These are phyloP conservation scores for Botrytis squamosa DNA, from an alignment of 2,329 filamentous ascomycete genomes.

Conservation along the genomic window DNA sequence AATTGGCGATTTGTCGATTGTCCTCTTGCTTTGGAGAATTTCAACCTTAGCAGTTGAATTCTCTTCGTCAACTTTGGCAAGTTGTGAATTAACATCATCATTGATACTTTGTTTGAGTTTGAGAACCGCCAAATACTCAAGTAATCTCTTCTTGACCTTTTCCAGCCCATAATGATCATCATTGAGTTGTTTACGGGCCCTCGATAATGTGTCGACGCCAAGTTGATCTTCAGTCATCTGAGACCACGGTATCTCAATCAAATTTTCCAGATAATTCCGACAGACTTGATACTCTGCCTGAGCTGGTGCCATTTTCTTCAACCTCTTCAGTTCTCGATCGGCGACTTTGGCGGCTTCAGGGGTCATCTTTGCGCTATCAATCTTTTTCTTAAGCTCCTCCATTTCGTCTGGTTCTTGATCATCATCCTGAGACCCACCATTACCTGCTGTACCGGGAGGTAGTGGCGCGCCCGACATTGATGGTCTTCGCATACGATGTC, in stretches of 20 bases:
- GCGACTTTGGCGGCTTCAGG: conserved; percentile 88
- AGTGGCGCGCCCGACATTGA: conserved; percentile 33
- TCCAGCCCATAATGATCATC: conserved; percentile 96
- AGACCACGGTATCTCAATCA: conserved; percentile 92
- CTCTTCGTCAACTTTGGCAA: conserved; percentile 64
- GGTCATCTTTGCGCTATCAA: conserved; percentile 77
- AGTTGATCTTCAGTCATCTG: conserved; percentile 81
- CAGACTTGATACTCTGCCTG: conserved; percentile 96
- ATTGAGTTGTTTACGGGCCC: conserved; percentile 85
- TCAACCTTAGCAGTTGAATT: conserved; percentile 60
- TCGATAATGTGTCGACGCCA: conserved; percentile 72
- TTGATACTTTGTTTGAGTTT: conserved; percentile 92
- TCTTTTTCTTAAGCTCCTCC: conserved; percentile 84
- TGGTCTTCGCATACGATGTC: conserved; percentile 36
- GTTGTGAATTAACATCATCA: conserved; percentile 75
- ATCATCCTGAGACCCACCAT: conserved; percentile 48
- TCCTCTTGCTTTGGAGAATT: conserved; percentile 74
- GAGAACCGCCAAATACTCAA: conserved; percentile 96
- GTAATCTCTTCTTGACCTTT: conserved; percentile 92
- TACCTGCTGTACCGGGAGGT: conserved; percentile 27
- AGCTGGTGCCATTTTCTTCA: conserved; percentile 93
- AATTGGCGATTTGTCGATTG: conserved; percentile 94
- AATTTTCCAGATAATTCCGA: conserved; percentile 87
- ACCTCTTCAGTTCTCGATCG: conserved; percentile 78
- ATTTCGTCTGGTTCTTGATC: conserved; percentile 87